Evolutionary conservation across 2,329 filamentous ascomycete species (phyloP).

Genomic region (Gremmenia infestans): DNA sequence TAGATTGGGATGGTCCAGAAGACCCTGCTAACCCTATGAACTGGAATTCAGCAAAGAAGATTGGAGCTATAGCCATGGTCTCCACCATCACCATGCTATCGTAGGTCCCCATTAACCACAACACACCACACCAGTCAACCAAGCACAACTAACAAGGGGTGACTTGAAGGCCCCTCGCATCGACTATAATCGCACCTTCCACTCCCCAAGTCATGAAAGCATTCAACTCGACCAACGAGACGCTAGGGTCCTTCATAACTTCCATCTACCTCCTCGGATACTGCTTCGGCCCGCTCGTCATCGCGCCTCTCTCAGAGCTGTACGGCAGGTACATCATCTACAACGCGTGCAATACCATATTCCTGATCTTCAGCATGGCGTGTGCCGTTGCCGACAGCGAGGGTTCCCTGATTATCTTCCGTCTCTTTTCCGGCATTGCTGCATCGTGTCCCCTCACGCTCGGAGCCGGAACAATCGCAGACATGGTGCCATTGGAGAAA

Average conservation of each 20-base stretch:
- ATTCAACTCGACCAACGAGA: constrained; percentile 11
- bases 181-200: constrained; percentile 44
- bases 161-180: constrained; percentile 35
- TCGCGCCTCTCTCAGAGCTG: constrained; percentile 60
- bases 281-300: constrained; percentile 56
- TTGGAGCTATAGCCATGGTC: constrained; percentile 11
- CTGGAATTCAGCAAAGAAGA: constrained; percentile 12
- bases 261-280: constrained; percentile 56
- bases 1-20: constrained; percentile 3
- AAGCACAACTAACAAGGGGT: too few relatives aligned
- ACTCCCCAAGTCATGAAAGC: constrained; percentile 38
- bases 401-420: constrained; percentile 53
- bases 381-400: constrained; percentile 52
- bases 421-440: constrained; percentile 59
- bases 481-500: constrained; percentile 54
- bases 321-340: constrained; percentile 56
- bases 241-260: constrained; percentile 57
- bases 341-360: constrained; percentile 47
- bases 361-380: constrained; percentile 57
- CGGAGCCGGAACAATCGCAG: constrained; percentile 43
- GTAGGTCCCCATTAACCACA: constrained; percentile 10
- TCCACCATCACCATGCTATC: constrained; percentile 18
- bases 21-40: constrained; percentile 17
- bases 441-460: constrained; percentile 36
- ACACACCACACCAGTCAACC: not conserved